These are phyloP conservation scores for Henningerozyma blattae DNA, from an alignment of 805 yeast species.

Conservation along the genomic window DNA sequence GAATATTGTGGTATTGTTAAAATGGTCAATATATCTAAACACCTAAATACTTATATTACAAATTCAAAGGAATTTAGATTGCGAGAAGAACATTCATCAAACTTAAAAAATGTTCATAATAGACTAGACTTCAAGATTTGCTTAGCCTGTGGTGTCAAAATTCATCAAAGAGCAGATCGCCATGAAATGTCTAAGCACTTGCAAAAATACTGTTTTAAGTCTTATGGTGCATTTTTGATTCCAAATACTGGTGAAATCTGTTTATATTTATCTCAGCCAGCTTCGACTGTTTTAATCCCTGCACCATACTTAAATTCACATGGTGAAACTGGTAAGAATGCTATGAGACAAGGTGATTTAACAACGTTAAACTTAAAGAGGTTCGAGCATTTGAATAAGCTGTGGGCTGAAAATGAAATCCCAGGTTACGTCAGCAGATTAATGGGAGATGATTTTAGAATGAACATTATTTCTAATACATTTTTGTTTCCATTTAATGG, in stretches of 20 bases:
- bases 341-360: slow-evolving; percentile 40
- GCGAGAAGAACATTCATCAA: slow-evolving; percentile 20
- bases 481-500: slow-evolving; percentile 13
- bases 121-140: slow-evolving; percentile 35
- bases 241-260: slow-evolving; percentile 27
- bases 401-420: slow-evolving; percentile 53
- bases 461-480: slow-evolving; percentile 13
- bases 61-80: slow-evolving; percentile 18
- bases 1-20: slow-evolving; percentile 46
- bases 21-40: slow-evolving; percentile 39
- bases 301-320: slow-evolving; percentile 67
- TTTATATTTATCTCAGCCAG: slow-evolving; percentile 23
- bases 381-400: slow-evolving; percentile 41
- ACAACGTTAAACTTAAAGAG: slow-evolving; percentile 44
- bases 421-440: slow-evolving; percentile 34
- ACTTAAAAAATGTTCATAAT: slow-evolving; percentile 17
- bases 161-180: slow-evolving; percentile 22
- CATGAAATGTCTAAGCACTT: slow-evolving; percentile 23
- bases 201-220: slow-evolving; percentile 18
- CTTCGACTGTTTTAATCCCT: slow-evolving; percentile 27
- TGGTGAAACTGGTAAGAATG: slow-evolving; percentile 57
- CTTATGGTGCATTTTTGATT: slow-evolving; percentile 26
- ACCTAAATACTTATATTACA: slow-evolving; percentile 29
- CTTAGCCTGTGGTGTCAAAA: slow-evolving; percentile 33
- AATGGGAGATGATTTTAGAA: slow-evolving; percentile 24